Conservation (phyloP, 192 early-diverging fungal species). For the Backusella liffmaniae region DNA sequence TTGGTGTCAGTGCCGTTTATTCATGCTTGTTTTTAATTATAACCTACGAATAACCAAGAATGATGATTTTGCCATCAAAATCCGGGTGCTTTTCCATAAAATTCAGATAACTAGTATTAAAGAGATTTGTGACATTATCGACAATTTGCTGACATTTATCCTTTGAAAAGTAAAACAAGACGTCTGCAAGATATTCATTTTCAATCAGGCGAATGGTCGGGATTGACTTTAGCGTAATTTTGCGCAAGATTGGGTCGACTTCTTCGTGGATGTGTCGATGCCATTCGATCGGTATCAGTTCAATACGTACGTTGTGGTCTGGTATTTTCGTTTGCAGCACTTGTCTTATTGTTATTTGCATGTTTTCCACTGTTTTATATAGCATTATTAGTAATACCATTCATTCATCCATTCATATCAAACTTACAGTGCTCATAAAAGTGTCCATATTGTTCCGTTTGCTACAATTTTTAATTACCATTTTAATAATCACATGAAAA, state of each 20-base stretch:
- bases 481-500: slow-evolving; percentile 2
- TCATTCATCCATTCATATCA: background rate
- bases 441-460: slow-evolving; percentile 45
- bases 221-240: slow-evolving; percentile 42
- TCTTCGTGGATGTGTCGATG: slow-evolving; percentile 37
- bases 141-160: slow-evolving; percentile 33
- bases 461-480: background rate
- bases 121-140: slow-evolving; percentile 30
- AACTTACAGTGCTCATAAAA: slow-evolving; percentile 41
- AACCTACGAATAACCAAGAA: slow-evolving; percentile 58
- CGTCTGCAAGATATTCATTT: slow-evolving; percentile 42
- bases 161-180: slow-evolving; percentile 39
- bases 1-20: background rate
- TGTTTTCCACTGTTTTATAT: slow-evolving; percentile 28
- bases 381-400: background rate
- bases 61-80: slow-evolving; percentile 58
- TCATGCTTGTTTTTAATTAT: background rate
- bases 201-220: slow-evolving; percentile 42
- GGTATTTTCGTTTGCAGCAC: slow-evolving; percentile 39
- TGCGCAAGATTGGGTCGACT: slow-evolving; percentile 30
- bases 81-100: slow-evolving; percentile 56
- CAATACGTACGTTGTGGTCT: slow-evolving; percentile 37
- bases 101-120: slow-evolving; percentile 45
- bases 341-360: slow-evolving; percentile 35
- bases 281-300: slow-evolving; percentile 42